Base-by-base conservation (phyloP, 208 protist genomes). In the Lotmaria passim region DNA sequence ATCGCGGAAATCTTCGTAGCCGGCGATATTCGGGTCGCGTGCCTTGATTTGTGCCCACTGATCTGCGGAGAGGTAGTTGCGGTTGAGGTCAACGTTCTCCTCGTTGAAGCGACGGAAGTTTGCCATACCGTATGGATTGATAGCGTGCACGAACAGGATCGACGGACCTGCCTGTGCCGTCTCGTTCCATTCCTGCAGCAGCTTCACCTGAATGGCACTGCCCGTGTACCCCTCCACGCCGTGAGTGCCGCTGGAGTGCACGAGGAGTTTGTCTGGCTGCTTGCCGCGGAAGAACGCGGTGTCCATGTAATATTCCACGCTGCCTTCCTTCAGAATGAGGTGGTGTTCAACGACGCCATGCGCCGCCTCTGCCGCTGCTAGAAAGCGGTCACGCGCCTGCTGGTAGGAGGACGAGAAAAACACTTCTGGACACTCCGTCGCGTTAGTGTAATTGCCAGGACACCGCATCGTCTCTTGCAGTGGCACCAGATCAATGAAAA, bases 101-200 rank as follows among this genome's bases (percentile, higher is more conserved):
- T 96, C 91, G 75, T 96, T 96, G 63, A 79, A 83, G 47, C 73
- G 80, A 33, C 85, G 82, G 69, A 83, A 82, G 74, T 93, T 74
- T 2, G 83, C 81, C 89, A 96, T 94, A 41, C 91, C 91, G 74
- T 90, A 90, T 2, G 91, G 91, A 65, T 96, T 96, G 48, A 96
- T 58, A 28, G 87, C 87, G 66, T 96, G 91, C 21, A 96, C 63
- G 65, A 96, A 93, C 47, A 96, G 79, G 14, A 96, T 75, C 7
- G 89, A 93, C 10, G 91, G 82, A 0, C 85, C 87, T 11, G 78
- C 44, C 38, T 46, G 44, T 52, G 72, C 66, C 43, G 71, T 91
- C 21, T 30, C 68, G 48, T 90, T 87, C 82, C 82, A 90, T 69
- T 83, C 79, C 7, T 77, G 63, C 57, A 96, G 70, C 17, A 93